These are phyloP conservation scores for Quercus dentata DNA, from an alignment of 306 rosid genomes.

Conservation along the genomic window DNA sequence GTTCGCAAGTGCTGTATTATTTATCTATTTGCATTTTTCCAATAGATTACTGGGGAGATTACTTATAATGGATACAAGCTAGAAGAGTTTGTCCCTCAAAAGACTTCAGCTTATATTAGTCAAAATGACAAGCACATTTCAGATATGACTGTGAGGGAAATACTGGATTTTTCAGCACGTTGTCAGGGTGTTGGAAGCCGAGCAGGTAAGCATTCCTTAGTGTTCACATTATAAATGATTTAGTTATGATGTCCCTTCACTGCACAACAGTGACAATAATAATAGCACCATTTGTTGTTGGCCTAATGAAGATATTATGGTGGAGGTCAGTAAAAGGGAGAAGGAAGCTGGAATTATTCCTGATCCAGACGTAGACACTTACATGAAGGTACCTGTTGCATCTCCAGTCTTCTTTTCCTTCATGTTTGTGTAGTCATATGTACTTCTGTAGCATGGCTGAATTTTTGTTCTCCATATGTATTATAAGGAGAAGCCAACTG, in stretches of 20 bases:
- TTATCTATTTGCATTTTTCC: not conserved
- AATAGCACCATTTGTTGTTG: not conserved
- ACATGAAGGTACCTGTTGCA: constrained; percentile 62
- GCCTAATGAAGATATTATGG: constrained; percentile 42
- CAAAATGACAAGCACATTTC: constrained; percentile 67
- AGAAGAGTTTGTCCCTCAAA: constrained; percentile 61
- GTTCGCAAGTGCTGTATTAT: not conserved
- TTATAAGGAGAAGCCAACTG: not conserved
- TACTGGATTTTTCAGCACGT: constrained; percentile 65
- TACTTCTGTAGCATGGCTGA: not conserved
- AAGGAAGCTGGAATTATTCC: constrained; percentile 66
- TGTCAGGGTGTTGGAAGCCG: constrained; percentile 76
- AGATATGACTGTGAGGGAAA: constrained; percentile 85
- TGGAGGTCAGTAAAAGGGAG: constrained; percentile 66
- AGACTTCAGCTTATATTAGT: constrained; percentile 67
- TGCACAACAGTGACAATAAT: not conserved
- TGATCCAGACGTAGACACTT: constrained; percentile 71
- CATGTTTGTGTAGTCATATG: not conserved
- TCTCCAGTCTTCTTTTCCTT: not conserved
- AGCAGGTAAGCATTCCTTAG: constrained; percentile 40
- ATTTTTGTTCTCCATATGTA: not conserved
- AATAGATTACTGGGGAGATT: constrained; percentile 49
- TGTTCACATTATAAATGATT: not conserved
- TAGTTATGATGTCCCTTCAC: not conserved
- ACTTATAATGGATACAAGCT: constrained; percentile 58